phyloP scores from a whole-genome alignment of 495 filamentous ascomycete species.

The Penicillium paradoxum region DNA sequence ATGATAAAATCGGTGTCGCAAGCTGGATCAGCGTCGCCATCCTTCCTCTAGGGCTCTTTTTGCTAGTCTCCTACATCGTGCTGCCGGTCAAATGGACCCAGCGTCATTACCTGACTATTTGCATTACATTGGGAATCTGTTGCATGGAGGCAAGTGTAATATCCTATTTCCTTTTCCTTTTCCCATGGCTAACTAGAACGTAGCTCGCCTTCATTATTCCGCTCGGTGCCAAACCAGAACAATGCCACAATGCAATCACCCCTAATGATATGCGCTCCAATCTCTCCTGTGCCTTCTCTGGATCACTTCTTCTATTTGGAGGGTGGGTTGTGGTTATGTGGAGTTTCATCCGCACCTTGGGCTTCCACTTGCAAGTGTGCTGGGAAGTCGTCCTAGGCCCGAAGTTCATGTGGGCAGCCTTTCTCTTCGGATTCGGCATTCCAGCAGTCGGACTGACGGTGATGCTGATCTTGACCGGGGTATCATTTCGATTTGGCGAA shows the following conservation, averaged over 20 bases:
- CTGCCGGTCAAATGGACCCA: conserved; percentile 87
- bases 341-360: conserved; percentile 84
- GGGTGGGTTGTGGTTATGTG: conserved; percentile 80
- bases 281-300: conserved; percentile 80
- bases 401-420: conserved; percentile 84
- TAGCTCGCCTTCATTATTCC: conserved; percentile 80
- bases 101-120: conserved; percentile 88
- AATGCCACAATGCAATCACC: conserved; percentile 88
- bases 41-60: conserved; percentile 64
- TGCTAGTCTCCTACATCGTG: conserved; percentile 76
- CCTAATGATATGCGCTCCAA: conserved; percentile 87
- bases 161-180: too few species aligned
- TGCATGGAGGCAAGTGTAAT: conserved; percentile 68
- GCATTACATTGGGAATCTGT: conserved; percentile 66
- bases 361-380: conserved; percentile 94
- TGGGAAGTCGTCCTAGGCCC: conserved; percentile 89
- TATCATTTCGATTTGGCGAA: conserved; percentile 87
- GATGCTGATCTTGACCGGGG: conserved; percentile 79
- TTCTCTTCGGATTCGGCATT: conserved; percentile 77
- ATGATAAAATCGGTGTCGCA: conserved; percentile 56
- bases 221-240: conserved; percentile 68
- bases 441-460: conserved; percentile 66
- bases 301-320: conserved; percentile 76
- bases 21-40: conserved; percentile 77
- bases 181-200: conserved; percentile 3